These are phyloP conservation scores for Talaromyces atroroseus DNA, from an alignment of 2,329 filamentous ascomycete species.

Conservation along the genomic window DNA sequence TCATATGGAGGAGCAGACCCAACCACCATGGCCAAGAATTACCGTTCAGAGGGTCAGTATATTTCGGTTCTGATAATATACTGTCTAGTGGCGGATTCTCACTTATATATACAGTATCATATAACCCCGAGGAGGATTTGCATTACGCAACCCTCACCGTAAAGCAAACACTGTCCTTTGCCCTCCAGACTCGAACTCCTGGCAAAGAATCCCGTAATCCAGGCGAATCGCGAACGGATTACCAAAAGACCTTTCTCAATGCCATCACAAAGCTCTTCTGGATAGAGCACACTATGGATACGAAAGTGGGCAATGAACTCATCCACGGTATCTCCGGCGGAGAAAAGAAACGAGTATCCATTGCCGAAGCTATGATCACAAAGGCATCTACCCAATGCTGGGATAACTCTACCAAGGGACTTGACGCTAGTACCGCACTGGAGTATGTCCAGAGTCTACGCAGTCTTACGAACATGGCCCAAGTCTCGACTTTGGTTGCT, in stretches of 20 bases:
- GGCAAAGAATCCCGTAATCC: slow-evolving; percentile 55
- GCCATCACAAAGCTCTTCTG: slow-evolving; percentile 68
- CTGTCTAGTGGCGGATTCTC: not conserved
- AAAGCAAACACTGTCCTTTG: slow-evolving; percentile 67
- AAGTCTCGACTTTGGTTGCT: slow-evolving; percentile 59
- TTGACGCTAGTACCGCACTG: slow-evolving; percentile 68
- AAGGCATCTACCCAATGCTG: slow-evolving; percentile 63
- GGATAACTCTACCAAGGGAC: slow-evolving; percentile 69
- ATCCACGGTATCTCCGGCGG: slow-evolving; percentile 67
- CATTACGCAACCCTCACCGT: slow-evolving; percentile 76
- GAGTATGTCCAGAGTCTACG: slow-evolving; percentile 67
- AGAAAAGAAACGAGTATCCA: slow-evolving; percentile 73
- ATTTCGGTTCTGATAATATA: not conserved
- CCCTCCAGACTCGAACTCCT: slow-evolving; percentile 63
- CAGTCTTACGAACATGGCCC: slow-evolving; percentile 58
- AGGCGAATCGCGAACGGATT: slow-evolving; percentile 57
- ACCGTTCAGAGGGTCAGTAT: slow-evolving; percentile 36
- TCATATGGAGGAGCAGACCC: slow-evolving; percentile 53
- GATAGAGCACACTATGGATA: slow-evolving; percentile 65
- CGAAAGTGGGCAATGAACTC: slow-evolving; percentile 69
- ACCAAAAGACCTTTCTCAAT: slow-evolving; percentile 57
- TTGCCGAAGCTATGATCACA: slow-evolving; percentile 70
- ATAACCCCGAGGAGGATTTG: slow-evolving; percentile 14
- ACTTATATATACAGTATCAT: slow-evolving; percentile 6
- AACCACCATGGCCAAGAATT: slow-evolving; percentile 46